Evolutionary conservation across 352 stramenopile species (phyloP).

Genomic region (Pythium insidiosum): DNA sequence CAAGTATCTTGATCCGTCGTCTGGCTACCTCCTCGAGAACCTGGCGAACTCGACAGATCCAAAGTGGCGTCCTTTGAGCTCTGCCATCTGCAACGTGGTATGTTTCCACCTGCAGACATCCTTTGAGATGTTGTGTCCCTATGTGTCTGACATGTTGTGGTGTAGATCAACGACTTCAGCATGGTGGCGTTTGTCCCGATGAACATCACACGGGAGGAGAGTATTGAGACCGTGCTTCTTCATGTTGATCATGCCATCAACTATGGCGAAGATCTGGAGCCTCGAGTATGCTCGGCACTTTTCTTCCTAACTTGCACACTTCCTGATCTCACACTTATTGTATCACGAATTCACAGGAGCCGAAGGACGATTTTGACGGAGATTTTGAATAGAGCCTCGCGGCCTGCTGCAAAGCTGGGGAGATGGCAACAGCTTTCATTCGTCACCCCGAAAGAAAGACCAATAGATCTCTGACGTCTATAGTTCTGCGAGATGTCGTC

Average conservation of each 20-base stretch:
- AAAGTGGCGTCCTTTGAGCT: slow-evolving; percentile 77
- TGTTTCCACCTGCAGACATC: slow-evolving; percentile 11
- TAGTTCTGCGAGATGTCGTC: too few species aligned
- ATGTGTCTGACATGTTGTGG: slow-evolving; percentile 2
- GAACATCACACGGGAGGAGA: slow-evolving; percentile 96
- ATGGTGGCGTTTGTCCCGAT: slow-evolving; percentile 98
- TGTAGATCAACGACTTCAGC: slow-evolving; percentile 91
- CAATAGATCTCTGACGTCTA: too few species aligned
- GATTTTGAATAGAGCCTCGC: slow-evolving; percentile 3
- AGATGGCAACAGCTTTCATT: too few species aligned
- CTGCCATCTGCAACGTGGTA: slow-evolving; percentile 85
- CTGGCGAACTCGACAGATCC: slow-evolving; percentile 67
- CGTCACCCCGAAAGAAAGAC: too few species aligned
- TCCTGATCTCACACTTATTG: neutral
- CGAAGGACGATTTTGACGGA: slow-evolving; percentile 49
- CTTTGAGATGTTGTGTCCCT: neutral
- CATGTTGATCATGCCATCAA: slow-evolving; percentile 96
- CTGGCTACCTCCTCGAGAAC: slow-evolving; percentile 77
- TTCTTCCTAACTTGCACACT: neutral
- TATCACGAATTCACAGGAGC: slow-evolving; percentile 34
- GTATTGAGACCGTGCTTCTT: slow-evolving; percentile 92
- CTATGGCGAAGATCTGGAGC: slow-evolving; percentile 95
- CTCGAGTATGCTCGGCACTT: slow-evolving; percentile 25
- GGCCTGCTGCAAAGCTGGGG: too few species aligned
- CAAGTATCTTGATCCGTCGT: slow-evolving; percentile 83